These are phyloP conservation scores for Lippia alba DNA, from an alignment of 305 asterid species.

Conservation along the genomic window DNA sequence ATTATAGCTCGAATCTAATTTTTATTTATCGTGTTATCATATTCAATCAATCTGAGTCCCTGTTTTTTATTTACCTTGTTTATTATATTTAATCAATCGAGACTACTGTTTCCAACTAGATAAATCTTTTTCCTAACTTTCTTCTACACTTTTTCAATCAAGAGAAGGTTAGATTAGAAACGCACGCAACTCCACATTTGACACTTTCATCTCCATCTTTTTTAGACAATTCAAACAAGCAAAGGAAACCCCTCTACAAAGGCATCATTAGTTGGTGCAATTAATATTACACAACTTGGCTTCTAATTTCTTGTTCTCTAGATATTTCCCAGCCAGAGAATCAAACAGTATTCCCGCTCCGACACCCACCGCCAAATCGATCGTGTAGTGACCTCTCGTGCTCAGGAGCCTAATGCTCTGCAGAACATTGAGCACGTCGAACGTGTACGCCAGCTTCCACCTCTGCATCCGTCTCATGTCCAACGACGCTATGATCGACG, in stretches of 20 bases:
- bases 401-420: conserved; percentile 75
- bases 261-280: no score
- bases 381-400: conserved; percentile 93
- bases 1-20: no score
- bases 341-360: conserved; percentile 91
- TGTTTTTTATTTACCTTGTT: no score
- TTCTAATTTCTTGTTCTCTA: conserved; percentile 48
- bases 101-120: no score
- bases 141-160: no score
- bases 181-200: no score
- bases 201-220: conserved; percentile 9
- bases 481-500: conserved; percentile 81
- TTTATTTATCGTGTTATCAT: no score
- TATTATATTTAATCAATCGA: no score
- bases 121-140: no score
- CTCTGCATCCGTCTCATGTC: conserved; percentile 91
- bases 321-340: conserved; percentile 73
- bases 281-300: conserved; percentile 13
- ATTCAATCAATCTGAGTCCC: no score
- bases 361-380: conserved; percentile 83
- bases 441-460: conserved; percentile 62
- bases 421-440: conserved; percentile 73
- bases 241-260: background rate
- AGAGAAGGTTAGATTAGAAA: no score
- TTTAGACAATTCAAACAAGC: conserved; percentile 24